Evolutionary conservation across 352 stramenopile species (phyloP), one percentile per base, ranked within the genome.

Genomic region (Globisporangium canariense): DNA sequence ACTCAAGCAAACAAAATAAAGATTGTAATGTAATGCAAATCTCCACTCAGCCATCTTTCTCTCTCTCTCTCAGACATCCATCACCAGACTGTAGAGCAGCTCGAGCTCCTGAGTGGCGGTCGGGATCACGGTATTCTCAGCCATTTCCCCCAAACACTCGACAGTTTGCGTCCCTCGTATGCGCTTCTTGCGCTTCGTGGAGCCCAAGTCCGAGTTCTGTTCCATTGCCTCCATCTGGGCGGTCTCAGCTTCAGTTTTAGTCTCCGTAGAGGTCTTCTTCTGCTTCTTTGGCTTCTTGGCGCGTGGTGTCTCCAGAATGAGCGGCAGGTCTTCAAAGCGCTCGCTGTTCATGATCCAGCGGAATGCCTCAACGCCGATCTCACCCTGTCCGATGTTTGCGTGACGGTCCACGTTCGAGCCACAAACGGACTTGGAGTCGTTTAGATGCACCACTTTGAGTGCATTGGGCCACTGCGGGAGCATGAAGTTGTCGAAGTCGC

Each of bases 281-380:
- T 20, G 18, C 5, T 22, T 30, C 25, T 64, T 62, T 2, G 30
- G 34, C 28, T 34, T 62, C 52, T 66, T 62, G 18, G 45, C 36
- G 20, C 70, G 64, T 13, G 76, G 76, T 6, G 76, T 84, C 58
- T 84, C 76, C n/a, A 84, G 57, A 30, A 84, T 81, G 66, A 84
- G 68, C 13, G 76, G 74, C 16, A 84, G 18, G 11, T 58, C n/a
- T 11, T 75, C 67, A 58, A 80, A 84, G 30, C 60, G 62, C 7
- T 49, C 55, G 25, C 56, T 64, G 60, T 79, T 78, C 76, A 84
- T 81, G 20, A 84, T 36, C 66, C 71, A 76, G 3, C 75, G 28
- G 36, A 84, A 84, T 9, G 71, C 67, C 9, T 54, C 25, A 4
- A 82, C 34, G 0, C 70, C 67, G 10, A 84, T 76, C 6, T 38